Conservation (phyloP, 2,329 filamentous ascomycete species). For the Colletotrichum scovillei region DNA sequence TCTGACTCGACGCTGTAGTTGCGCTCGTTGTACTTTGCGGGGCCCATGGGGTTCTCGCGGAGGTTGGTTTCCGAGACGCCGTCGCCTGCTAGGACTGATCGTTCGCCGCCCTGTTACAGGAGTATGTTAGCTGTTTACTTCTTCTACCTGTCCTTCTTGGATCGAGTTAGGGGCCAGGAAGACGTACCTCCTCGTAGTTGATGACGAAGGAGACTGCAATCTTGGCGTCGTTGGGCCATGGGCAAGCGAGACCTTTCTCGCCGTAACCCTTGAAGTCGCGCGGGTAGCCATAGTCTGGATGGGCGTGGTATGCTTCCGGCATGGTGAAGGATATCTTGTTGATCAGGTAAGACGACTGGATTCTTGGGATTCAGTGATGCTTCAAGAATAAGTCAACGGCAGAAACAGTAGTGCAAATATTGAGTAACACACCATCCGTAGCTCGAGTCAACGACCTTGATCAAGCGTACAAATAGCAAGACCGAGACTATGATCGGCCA, state of each 20-base stretch:
- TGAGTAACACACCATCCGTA: no score
- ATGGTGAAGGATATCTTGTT: conserved; percentile 32
- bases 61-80: conserved; percentile 49
- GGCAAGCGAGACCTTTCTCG: conserved; percentile 47
- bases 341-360: background rate
- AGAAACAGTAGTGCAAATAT: no score
- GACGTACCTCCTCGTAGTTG: conserved; percentile 53
- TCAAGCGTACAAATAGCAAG: conserved; percentile 1
- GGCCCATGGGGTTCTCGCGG: conserved; percentile 51
- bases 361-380: no score
- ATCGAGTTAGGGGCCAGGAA: background rate
- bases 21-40: conserved; percentile 52
- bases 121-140: background rate
- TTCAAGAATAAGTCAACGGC: background rate
- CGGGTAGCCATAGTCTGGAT: conserved; percentile 44
- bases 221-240: conserved; percentile 54
- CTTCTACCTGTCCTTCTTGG: no score
- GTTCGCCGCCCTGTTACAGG: conserved; percentile 45
- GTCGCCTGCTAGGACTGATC: conserved; percentile 51
- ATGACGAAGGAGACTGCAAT: conserved; percentile 59
- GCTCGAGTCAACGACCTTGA: background rate
- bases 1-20: conserved; percentile 60
- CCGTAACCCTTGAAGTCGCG: conserved; percentile 53
- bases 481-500: background rate
- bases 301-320: conserved; percentile 42